These are phyloP conservation scores for Emydomyces testavorans DNA, from an alignment of 2,329 filamentous ascomycete species.

Conservation along the genomic window DNA sequence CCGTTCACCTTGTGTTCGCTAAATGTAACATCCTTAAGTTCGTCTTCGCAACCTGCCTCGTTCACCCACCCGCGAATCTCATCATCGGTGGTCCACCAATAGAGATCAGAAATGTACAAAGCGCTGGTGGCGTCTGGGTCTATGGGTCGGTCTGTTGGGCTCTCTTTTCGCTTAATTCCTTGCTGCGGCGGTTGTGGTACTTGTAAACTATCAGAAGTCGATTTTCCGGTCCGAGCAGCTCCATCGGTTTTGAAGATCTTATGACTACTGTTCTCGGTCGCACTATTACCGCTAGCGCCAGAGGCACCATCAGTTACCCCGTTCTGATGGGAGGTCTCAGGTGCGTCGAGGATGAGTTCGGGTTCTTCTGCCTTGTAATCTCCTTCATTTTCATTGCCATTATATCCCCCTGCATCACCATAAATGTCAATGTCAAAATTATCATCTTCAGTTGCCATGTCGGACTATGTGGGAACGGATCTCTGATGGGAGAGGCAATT, in stretches of 20 bases:
- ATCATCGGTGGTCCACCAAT: constrained; percentile 96
- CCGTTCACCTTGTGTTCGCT: constrained; percentile 98
- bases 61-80: constrained; percentile 80
- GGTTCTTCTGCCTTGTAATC: constrained; percentile 33
- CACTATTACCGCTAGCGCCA: constrained; percentile 21
- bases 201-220: constrained; percentile 17
- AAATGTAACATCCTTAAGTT: constrained; percentile 86
- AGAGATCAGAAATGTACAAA: constrained; percentile 75
- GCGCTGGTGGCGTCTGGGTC: constrained; percentile 56
- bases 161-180: constrained; percentile 52
- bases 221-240: constrained; percentile 16
- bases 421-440: constrained; percentile 63
- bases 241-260: constrained; percentile 18
- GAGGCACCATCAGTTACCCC: constrained; percentile 18
- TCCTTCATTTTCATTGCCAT: constrained; percentile 38
- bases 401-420: constrained; percentile 45
- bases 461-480: constrained; percentile 23
- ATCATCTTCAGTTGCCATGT: constrained; percentile 50
- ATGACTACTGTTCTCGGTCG: constrained; percentile 21
- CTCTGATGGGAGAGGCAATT: constrained; percentile 23
- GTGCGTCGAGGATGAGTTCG: constrained; percentile 31
- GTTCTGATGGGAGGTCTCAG: constrained; percentile 27
- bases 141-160: constrained; percentile 42
- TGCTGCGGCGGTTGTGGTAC: constrained; percentile 40
- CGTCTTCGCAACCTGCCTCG: constrained; percentile 66